Base-by-base conservation (phyloP, 306 rosid genomes). In the Vigna reflexopilosa region DNA sequence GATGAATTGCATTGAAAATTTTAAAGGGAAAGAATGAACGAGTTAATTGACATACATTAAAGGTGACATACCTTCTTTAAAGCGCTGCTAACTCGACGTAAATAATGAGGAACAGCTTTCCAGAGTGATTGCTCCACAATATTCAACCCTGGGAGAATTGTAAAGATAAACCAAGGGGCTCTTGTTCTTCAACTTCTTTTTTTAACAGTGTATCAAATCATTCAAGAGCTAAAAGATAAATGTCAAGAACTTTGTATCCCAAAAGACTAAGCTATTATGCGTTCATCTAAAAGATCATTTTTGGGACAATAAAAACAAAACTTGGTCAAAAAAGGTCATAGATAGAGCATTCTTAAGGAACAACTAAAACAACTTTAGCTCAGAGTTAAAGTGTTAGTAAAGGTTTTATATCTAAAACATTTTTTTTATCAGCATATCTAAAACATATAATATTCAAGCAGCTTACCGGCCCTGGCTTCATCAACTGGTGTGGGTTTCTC, bases 71-170 rank as follows among this genome's bases (percentile, higher is more conserved):
- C 98, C 97, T 91, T 91, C 88, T 90, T 94, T 72, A 94, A 54
- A 74, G 98, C 94, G 87, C 87, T 91, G 88, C 94, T 94, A 77
- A 94, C 93, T 34, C 98, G 89, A 17, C 97, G 96, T 82, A 94
- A 87, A 86, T 94, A 94, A 87, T 68, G 95, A 82, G 98, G 98
- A 22, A 94, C 85, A 12, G 97, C 97, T 82, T 91, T 91, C 98
- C 98, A 94, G 30, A 94, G 97, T 81, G 98, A 90, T 70, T 94
- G 98, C 88, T 94, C 97, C 87, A 94, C 98, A 71, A 94, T 94
- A 87, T 89, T 94, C 84, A 94, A 84, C 28, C 98, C 98, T 93
- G 83, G 52, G 55, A 76, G 62, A 66, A 84, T 70, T 76, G 9
- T 58, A 78, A 40, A 66, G 22, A 72, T 61, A 30, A 61, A 30